Evolutionary conservation across 257 asterid species (phyloP), one percentile per base, ranked within the genome.

Genomic region (Nicotiana obtusifolia): DNA sequence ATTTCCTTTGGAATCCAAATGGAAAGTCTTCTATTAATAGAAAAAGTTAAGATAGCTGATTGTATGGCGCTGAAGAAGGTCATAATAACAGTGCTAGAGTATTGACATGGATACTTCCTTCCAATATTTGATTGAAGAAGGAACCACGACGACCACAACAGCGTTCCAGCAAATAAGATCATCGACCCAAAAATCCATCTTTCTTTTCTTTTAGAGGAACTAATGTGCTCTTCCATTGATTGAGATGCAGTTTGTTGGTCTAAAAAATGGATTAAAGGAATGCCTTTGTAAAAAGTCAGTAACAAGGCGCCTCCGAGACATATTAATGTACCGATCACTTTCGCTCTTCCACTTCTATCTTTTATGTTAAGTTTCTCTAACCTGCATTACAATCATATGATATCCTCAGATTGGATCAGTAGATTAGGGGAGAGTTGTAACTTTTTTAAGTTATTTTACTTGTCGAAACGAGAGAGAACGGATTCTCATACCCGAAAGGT

Each of bases 121-220:
- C 91, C 91, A 7, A 94, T 87, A 19, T 60, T 81, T 2, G 89
- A 56, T 44, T 94, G 98, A 31, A 92, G 83, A 80, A 94, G 86
- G 84, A 88, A 94, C 98, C 98, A 92, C 7, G 95, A 89, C 5
- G 97, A 90, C 95, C 91, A 92, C 78, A 89, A 79, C 4, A 94
- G 7, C 2, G 97, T 90, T 31, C 95, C 98, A 1, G 89, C 97
- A 24, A 88, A 81, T 80, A 92, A 60, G n/a, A 92, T 88, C 33
- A 83, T 54, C 0, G 95, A 91, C 3, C 98, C 97, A 16, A 90
- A 5, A 1, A 71, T 87, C 97, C 98, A 91, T 84, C 82, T 81
- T 59, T 82, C 87, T 26, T 22, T 64, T 73, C 60, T 64, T 52
- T 81, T 80, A 65, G 30, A 59, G 5, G 65, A 49, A 0, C 52